Evolutionary conservation across 257 asterid species (phyloP).

Genomic region (Fraxinus pennsylvanica): DNA sequence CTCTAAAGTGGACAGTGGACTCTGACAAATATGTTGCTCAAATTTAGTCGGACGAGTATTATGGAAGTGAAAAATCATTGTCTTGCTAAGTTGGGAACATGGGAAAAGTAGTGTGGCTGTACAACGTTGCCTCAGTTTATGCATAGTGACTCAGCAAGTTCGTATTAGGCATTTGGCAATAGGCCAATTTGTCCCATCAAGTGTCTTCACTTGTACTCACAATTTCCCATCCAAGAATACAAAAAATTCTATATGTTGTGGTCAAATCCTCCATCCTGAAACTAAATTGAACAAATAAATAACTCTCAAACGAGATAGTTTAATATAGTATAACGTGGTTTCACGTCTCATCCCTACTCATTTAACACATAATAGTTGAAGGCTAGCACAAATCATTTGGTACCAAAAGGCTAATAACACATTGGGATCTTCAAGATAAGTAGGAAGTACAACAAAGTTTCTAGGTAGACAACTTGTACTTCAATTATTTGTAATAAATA

Average conservation of each 20-base stretch:
- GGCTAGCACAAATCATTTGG: neutral
- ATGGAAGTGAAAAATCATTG: neutral
- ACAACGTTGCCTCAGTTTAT: too few species aligned
- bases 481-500: conserved; percentile 29
- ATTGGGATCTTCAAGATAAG: neutral
- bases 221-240: neutral
- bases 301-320: too few species aligned
- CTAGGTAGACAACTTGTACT: conserved; percentile 3
- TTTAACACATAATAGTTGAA: neutral
- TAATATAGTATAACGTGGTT: too few species aligned
- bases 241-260: neutral
- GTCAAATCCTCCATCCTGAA: neutral
- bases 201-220: too few species aligned
- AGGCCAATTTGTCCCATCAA: neutral
- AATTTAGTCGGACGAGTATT: too few species aligned
- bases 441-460: conserved; percentile 13
- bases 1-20: too few species aligned
- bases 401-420: neutral
- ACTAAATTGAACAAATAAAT: too few species aligned
- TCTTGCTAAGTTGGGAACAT: neutral
- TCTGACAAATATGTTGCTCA: too few species aligned
- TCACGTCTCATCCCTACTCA: too few species aligned
- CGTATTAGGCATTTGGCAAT: neutral
- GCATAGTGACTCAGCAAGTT: neutral
- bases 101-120: neutral